Evolutionary conservation across 441 rosid genomes (phyloP).

Genomic region (Pelargonium fulgidum): DNA sequence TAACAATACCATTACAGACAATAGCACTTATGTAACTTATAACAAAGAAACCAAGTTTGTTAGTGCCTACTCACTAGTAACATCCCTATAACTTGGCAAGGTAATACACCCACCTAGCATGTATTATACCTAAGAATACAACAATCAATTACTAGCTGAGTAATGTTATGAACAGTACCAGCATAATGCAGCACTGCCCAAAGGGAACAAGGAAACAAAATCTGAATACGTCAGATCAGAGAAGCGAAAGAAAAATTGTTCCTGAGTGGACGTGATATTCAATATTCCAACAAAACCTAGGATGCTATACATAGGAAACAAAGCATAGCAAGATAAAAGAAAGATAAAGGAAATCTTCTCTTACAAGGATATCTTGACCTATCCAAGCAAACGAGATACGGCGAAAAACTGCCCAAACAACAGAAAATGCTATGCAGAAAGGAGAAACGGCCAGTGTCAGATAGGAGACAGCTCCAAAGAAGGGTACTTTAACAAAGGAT

Average conservation of each 20-base stretch:
- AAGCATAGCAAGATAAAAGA: conserved; percentile 5
- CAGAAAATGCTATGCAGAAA: conserved; percentile 87
- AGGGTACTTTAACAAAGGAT: conserved; percentile 68
- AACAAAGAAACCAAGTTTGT: not conserved
- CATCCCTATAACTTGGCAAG: not conserved
- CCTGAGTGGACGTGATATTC: not conserved
- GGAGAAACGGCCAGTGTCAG: conserved; percentile 87
- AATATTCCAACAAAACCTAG: not conserved
- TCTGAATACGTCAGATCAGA: not conserved
- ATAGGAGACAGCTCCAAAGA: conserved; percentile 78
- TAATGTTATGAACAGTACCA: not conserved
- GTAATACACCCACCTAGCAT: not conserved
- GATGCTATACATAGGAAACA: conserved; percentile 1
- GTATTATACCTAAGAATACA: not conserved
- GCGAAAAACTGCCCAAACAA: conserved; percentile 62
- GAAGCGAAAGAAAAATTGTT: not conserved
- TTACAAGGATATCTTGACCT: conserved; percentile 96
- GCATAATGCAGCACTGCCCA: not conserved
- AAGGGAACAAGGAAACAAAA: not conserved
- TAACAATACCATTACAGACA: not conserved
- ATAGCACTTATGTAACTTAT: not conserved
- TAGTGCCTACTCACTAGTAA: not conserved
- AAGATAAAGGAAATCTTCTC: conserved; percentile 23
- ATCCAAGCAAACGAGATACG: conserved; percentile 72
- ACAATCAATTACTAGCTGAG: not conserved